Evolutionary conservation across 495 filamentous ascomycete genomes (phyloP).

Genomic region (Staphylotrichum tortipilum): DNA sequence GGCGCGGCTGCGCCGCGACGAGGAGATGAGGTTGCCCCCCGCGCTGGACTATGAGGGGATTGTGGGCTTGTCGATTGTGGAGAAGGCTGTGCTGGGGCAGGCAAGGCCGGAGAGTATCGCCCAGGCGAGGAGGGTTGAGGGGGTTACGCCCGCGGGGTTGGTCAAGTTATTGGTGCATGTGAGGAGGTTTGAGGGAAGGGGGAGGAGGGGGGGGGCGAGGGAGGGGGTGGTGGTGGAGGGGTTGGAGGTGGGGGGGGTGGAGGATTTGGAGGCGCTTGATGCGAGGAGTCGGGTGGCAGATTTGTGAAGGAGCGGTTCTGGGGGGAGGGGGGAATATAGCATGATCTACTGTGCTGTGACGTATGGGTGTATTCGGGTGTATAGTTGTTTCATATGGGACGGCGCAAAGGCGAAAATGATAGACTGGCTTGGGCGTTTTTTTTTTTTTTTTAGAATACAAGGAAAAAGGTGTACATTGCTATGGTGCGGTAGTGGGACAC

Average conservation of each 20-base stretch:
- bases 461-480: no score
- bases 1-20: conserved; percentile 62
- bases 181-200: conserved; percentile 13
- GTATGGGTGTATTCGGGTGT: neutral
- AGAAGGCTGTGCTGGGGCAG: conserved; percentile 57
- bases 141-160: conserved; percentile 55
- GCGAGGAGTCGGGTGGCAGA: conserved; percentile 31
- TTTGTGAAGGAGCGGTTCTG: conserved; percentile 9
- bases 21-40: conserved; percentile 59
- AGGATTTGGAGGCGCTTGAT: conserved; percentile 32
- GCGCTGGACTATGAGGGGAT: conserved; percentile 72
- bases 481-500: no score
- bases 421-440: neutral
- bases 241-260: conserved; percentile 18
- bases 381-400: neutral
- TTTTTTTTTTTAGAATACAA: no score
- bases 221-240: conserved; percentile 13
- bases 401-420: neutral
- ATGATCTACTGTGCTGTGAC: neutral
- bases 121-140: conserved; percentile 82
- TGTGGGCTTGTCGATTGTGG: conserved; percentile 66
- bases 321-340: neutral
- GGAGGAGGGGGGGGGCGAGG: neutral
- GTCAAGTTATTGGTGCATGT: conserved; percentile 50
- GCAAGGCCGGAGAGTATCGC: conserved; percentile 75